Percentiles rank a stretch among this genome's conserved stretches.
phyloP scores from a whole-genome alignment of 1,284 basidiomycete genomes.

The Fistulinella staudtii region DNA sequence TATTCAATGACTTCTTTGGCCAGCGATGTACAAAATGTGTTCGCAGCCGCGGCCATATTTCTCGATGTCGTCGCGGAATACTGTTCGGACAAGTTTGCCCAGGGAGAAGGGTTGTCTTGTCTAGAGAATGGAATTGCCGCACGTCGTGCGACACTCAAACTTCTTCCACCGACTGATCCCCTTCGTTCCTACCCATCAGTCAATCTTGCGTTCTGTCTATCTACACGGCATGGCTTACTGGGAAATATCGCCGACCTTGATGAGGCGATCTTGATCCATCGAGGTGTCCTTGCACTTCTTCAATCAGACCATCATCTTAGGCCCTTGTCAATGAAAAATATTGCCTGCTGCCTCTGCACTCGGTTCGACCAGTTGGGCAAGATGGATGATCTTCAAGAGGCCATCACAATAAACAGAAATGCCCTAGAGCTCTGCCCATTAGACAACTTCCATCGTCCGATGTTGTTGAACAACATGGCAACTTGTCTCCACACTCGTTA shows the following conservation, averaged over 20 bases:
- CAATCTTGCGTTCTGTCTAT: background rate
- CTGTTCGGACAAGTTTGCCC: background rate
- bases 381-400: background rate
- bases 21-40: background rate
- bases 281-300: background rate
- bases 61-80: background rate
- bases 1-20: background rate
- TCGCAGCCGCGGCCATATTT: background rate
- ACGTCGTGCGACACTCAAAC: background rate
- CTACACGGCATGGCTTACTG: background rate
- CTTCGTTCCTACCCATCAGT: background rate
- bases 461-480: slow-evolving; percentile 1
- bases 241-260: background rate
- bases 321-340: slow-evolving; percentile 1
- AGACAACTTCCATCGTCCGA: slow-evolving; percentile 1
- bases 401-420: background rate
- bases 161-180: background rate
- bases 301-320: background rate
- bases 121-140: slow-evolving; percentile 1
- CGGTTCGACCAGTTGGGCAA: background rate
- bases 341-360: background rate
- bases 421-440: background rate
- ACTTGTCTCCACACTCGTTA: background rate
- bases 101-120: background rate
- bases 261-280: slow-evolving; percentile 1